Evolutionary conservation across 305 asterid genomes (phyloP).

Genomic region (Fraxinus paxiana): DNA sequence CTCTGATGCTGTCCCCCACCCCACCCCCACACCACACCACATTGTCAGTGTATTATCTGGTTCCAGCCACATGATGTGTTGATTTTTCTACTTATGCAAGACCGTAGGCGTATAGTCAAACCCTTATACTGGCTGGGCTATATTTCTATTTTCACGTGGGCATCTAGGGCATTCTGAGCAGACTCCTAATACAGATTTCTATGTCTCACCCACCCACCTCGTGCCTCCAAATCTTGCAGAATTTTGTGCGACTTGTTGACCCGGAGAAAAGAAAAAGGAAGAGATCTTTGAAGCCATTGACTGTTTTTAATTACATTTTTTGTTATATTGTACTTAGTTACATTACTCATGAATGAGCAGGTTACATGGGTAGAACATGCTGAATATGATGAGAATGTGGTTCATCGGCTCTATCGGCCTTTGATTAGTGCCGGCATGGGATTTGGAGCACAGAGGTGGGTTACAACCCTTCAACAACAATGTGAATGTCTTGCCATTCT

Average conservation of each 20-base stretch:
- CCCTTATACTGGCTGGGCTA: conserved; percentile 34
- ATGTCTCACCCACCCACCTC: conserved; percentile 42
- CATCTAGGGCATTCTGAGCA: conserved; percentile 17
- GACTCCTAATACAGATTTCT: conserved; percentile 12
- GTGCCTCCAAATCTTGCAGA: conserved; percentile 75
- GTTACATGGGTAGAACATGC: conserved; percentile 93
- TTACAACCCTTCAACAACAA: conserved; percentile 77
- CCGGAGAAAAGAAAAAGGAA: background rate
- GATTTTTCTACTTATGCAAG: conserved; percentile 35
- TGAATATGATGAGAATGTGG: conserved; percentile 65
- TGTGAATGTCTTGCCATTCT: conserved; percentile 88
- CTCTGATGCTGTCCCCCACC: conserved; percentile 45
- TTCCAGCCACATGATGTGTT: conserved; percentile 51
- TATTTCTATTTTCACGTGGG: conserved; percentile 56
- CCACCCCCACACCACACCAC: background rate
- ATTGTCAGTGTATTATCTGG: conserved; percentile 35
- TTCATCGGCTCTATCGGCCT: conserved; percentile 77
- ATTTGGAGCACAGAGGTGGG: conserved; percentile 83
- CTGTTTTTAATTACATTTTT: background rate
- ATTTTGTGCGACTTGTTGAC: conserved; percentile 20
- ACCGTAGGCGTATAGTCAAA: conserved; percentile 41
- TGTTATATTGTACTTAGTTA: background rate
- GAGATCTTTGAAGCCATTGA: background rate
- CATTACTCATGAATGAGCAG: conserved; percentile 27
- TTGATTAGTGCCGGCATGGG: conserved; percentile 69